Evolutionary conservation across 345 rosid genomes (phyloP).

Genomic region (Trapa incisa): DNA sequence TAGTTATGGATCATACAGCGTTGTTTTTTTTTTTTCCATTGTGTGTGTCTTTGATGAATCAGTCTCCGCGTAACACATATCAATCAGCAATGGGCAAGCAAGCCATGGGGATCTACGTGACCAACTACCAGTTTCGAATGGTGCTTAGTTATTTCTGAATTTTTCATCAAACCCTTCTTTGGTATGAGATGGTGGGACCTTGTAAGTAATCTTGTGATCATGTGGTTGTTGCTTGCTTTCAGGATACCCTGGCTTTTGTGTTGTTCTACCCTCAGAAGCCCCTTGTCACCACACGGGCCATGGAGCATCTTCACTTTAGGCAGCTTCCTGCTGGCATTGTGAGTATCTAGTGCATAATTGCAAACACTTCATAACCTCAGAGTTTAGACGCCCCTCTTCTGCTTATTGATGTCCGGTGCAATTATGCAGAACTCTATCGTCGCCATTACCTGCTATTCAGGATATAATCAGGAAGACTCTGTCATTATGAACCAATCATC

Average conservation of each 20-base stretch:
- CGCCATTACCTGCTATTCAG: conserved; percentile 93
- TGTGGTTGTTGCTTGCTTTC: conserved; percentile 7
- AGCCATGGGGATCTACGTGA: conserved; percentile 98
- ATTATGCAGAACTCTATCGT: conserved; percentile 81
- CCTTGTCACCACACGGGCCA: conserved; percentile 94
- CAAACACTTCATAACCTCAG: background rate
- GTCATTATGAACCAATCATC: conserved; percentile 98
- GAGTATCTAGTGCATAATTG: conserved; percentile 12
- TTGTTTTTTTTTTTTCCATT: conserved; percentile 1
- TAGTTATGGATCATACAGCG: background rate
- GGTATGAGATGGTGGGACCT: background rate
- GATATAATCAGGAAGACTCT: conserved; percentile 98
- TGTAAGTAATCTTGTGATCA: background rate
- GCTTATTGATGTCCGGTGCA: conserved; percentile 1
- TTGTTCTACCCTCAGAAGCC: conserved; percentile 97
- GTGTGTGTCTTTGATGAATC: conserved; percentile 13
- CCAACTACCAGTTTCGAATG: conserved; percentile 96
- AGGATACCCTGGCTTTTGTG: conserved; percentile 97
- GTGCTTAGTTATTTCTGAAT: conserved; percentile 19
- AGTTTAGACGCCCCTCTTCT: background rate
- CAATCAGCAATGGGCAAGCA: conserved; percentile 99
- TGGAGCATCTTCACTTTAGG: conserved; percentile 99
- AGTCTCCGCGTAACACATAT: conserved; percentile 99
- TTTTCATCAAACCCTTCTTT: background rate
- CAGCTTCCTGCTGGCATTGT: conserved; percentile 99